Conservation (phyloP, 2,329 filamentous ascomycete species). For the Xylaria sp. region DNA sequence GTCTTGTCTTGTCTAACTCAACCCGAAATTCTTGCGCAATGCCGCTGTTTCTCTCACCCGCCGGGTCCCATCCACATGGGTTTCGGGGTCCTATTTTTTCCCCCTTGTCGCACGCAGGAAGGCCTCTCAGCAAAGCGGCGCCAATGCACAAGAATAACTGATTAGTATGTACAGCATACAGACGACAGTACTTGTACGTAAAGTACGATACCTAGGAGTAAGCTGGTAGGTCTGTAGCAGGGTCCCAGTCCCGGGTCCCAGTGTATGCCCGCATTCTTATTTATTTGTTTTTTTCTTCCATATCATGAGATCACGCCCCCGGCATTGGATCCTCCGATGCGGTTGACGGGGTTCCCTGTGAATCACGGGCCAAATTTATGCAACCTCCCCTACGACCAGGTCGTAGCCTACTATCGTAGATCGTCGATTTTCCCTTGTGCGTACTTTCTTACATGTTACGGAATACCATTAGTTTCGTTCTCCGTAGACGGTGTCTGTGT, state of each 20-base stretch:
- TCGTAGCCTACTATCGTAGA: background rate
- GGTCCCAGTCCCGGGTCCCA: constrained; percentile 23
- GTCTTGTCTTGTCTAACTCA: background rate
- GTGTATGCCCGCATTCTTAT: background rate
- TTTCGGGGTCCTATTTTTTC: constrained; percentile 2
- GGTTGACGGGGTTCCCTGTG: constrained; percentile 8
- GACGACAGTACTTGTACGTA: constrained; percentile 2
- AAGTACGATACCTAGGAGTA: no score
- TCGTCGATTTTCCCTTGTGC: background rate
- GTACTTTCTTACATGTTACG: background rate
- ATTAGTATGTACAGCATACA: constrained; percentile 11
- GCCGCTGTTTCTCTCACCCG: constrained; percentile 1
- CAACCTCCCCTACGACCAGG: constrained; percentile 6
- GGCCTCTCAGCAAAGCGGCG: background rate
- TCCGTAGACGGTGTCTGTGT: background rate
- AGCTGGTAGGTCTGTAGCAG: no score
- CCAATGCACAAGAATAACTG: constrained; percentile 18
- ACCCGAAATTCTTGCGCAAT: constrained; percentile 4
- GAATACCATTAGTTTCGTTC: no score
- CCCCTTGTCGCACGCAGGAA: constrained; percentile 3
- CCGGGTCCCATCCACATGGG: constrained; percentile 10
- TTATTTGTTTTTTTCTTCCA: background rate
- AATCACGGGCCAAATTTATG: constrained; percentile 15
- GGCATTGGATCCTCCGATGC: constrained; percentile 14
- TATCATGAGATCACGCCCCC: constrained; percentile 20